Base-by-base conservation (phyloP, 768 basidiomycete species). In the Mrakia hoshinonis region DNA sequence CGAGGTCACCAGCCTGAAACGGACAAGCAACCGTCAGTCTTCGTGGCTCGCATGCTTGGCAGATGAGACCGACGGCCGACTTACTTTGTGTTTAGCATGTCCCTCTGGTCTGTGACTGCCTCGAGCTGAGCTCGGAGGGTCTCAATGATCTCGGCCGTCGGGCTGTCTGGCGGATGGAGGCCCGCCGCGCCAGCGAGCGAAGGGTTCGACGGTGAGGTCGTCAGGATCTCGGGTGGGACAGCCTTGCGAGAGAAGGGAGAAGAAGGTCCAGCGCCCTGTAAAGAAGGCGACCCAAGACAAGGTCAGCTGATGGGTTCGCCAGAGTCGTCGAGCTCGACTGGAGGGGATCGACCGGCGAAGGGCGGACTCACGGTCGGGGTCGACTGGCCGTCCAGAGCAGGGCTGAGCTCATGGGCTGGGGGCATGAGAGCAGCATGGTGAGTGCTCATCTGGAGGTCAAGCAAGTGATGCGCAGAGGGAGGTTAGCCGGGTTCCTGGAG, bases 1-100 rank as follows among this genome's bases (percentile, higher is more conserved):
- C 2, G 90, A 91, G 73, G 86, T 83, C 73, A 99, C 92, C 61
- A 99, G 89, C 79, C 69, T 70, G 47, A 48, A 58, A 26, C 13
- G n/a, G 20, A 34, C 38, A 1, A 46, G 24, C 18, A 34, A 34
- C 4, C 22, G 52, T 31, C 39, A 26, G 36, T 22, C 68, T 18
- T n/a, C 49, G 24, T 22, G 22, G 26, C n/a, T n/a, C n/a, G n/a
- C n/a, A n/a, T n/a, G n/a, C n/a, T n/a, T n/a, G n/a, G n/a, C n/a
- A n/a, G n/a, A n/a, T n/a, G n/a, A n/a, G n/a, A n/a, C n/a, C n/a
- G n/a, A n/a, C n/a, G n/a, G n/a, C n/a, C n/a, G n/a, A n/a, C 69
- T 29, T 47, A 70, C 69, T 73, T 73, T 10, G 67, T 31, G 49
- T 73, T 73, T 38, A 73, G 61, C 67, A 63, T 49, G 36, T 73